Evolutionary conservation across 768 basidiomycete species (phyloP), one percentile per base, ranked within the genome.

Genomic region (Suillus placidus): DNA sequence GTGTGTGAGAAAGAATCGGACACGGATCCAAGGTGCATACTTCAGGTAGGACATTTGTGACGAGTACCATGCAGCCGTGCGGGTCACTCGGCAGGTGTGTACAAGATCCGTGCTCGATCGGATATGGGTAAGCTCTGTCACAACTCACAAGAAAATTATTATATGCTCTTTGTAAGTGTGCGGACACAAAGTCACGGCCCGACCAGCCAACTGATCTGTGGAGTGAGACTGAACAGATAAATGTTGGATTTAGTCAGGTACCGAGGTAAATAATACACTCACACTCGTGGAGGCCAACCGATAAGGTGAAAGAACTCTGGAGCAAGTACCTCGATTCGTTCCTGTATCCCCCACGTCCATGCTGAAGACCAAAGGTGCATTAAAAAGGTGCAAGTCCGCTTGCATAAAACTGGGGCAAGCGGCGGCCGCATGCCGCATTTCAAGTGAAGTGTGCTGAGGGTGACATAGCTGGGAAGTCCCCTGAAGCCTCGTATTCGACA

Each of bases 141-240:
- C 34, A 6, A 54, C 52, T 54, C 10, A 20, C 52, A 20, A 52
- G 14, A 32, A 51, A 32, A 13, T 55, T 35, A 34, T 13, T 55
- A 12, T n/a, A n/a, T n/a, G 12, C 54, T n/a, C 12, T 20, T n/a
- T 20, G 54, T 13, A 35, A 55, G 54, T 34, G 54, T 35, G 54
- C 20, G 54, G 45, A 55, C 3, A 5, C 34, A 34, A 20, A 34
- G 6, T n/a, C 35, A 34, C 54, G 54, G 54, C 32, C 54, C 54
- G 54, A 55, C 35, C 54, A 55, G 20, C 54, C 34, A 55, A 55
- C 20, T 55, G 32, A 55, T 35, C 34, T 35, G 54, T 55, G 54
- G 54, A 55, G 54, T 55, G 54, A 34, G 54, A 55, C 54, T 55
- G 54, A 55, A 35, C 20, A 34, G 54, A 55, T 55, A 12, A 20